phyloP scores from a whole-genome alignment of 164 flowering plant species.

The Stephania yunnanensis region DNA sequence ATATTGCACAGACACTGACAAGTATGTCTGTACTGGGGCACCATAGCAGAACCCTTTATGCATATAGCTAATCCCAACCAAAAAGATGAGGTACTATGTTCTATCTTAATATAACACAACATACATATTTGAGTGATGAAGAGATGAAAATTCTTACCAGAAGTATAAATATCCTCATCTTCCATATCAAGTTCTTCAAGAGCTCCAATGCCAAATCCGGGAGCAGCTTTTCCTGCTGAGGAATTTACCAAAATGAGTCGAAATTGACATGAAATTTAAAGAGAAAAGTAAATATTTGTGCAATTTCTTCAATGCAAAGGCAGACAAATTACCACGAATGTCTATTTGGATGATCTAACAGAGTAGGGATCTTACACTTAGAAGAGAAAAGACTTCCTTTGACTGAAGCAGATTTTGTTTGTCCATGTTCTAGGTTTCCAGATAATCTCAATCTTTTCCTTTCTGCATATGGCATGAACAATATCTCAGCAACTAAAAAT shows the following conservation, averaged over 20 bases:
- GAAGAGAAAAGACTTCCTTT: conserved; percentile 49
- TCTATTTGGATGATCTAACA: background rate
- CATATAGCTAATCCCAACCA: background rate
- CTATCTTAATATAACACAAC: background rate
- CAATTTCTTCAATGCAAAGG: background rate
- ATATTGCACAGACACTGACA: too few relatives aligned
- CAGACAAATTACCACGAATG: background rate
- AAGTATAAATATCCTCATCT: conserved; percentile 85
- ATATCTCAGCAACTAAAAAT: background rate
- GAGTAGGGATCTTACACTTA: conserved; percentile 43
- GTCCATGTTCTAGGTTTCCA: conserved; percentile 28
- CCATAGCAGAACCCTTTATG: too few relatives aligned
- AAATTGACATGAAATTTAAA: conserved; percentile 9
- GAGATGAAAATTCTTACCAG: conserved; percentile 38
- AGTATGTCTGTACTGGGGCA: too few relatives aligned
- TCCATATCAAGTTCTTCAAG: conserved; percentile 91
- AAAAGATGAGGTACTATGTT: background rate
- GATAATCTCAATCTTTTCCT: conserved; percentile 52
- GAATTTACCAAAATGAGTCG: conserved; percentile 13
- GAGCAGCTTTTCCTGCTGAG: conserved; percentile 81
- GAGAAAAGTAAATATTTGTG: conserved; percentile 6
- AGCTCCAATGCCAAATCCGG: conserved; percentile 98
- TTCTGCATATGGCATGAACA: conserved; percentile 31
- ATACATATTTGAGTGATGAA: background rate
- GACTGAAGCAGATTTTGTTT: conserved; percentile 26